phyloP scores from a whole-genome alignment of 2,329 filamentous ascomycete species.

The Neonectria neomacrospora region DNA sequence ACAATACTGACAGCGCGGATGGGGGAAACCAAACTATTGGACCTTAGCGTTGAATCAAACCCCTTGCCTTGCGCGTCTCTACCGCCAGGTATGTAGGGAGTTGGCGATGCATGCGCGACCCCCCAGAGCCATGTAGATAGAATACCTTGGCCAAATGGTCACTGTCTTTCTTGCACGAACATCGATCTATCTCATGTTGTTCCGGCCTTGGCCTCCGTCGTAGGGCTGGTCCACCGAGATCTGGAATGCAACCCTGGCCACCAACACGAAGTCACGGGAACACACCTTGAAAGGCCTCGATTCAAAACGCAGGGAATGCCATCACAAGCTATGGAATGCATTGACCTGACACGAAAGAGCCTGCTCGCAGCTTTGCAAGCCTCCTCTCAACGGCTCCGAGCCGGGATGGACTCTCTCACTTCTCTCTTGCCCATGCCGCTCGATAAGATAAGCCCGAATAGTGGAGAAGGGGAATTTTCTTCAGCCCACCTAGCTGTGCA shows the following conservation, averaged over 20 bases:
- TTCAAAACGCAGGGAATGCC: neutral
- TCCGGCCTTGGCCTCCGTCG: too few relatives aligned
- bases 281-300: neutral
- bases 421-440: too few relatives aligned
- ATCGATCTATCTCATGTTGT: too few relatives aligned
- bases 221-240: neutral
- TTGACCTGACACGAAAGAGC: too few relatives aligned
- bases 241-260: neutral
- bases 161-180: too few relatives aligned
- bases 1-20: neutral
- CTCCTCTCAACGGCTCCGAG: too few relatives aligned
- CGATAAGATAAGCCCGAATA: slow-evolving; percentile 1
- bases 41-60: neutral
- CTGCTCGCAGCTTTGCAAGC: too few relatives aligned
- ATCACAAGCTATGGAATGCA: too few relatives aligned
- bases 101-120: too few relatives aligned
- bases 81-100: neutral
- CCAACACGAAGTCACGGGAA: neutral
- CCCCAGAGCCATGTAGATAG: too few relatives aligned
- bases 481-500: neutral
- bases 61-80: neutral
- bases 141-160: too few relatives aligned
- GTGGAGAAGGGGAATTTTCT: slow-evolving; percentile 8
- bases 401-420: too few relatives aligned
- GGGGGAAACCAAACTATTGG: neutral